Evolutionary conservation across 345 rosid species (phyloP).

Genomic region (Nephelium lappaceum): DNA sequence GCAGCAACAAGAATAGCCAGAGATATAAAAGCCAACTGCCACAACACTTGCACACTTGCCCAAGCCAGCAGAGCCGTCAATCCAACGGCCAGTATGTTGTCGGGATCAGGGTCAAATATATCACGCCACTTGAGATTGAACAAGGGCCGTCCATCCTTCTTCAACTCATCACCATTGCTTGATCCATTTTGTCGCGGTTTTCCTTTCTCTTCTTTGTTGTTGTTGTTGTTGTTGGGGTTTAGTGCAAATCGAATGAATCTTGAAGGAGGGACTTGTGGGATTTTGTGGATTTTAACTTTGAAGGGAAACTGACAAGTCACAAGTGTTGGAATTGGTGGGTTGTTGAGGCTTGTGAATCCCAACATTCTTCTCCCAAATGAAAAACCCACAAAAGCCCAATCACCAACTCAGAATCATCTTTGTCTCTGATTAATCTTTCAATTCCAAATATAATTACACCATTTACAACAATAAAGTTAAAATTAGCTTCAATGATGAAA

Average conservation of each 20-base stretch:
- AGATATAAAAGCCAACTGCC: no score
- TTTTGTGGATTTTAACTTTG: conserved; percentile 22
- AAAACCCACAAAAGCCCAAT: no score
- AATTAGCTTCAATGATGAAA: no score
- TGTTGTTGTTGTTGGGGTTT: conserved; percentile 26
- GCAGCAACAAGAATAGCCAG: conserved; percentile 86
- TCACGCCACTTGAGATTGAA: conserved; percentile 49
- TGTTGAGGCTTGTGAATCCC: conserved; percentile 20
- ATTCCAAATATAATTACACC: no score
- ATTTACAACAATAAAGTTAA: no score
- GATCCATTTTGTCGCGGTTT: conserved; percentile 25
- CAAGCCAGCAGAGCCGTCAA: conserved; percentile 77
- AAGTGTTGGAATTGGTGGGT: conserved; percentile 15
- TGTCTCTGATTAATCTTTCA: no score
- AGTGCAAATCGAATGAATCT: conserved; percentile 36
- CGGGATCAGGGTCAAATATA: conserved; percentile 74
- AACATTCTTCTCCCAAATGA: conserved; percentile 31
- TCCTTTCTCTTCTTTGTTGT: conserved; percentile 7
- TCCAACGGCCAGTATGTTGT: conserved; percentile 74
- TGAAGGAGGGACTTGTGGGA: conserved; percentile 36
- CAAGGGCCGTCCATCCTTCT: conserved; percentile 40
- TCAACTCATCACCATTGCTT: conserved; percentile 28
- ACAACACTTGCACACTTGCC: conserved; percentile 87
- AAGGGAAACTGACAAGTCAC: not conserved
- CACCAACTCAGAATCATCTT: no score